Conservation (phyloP, 1,284 basidiomycete genomes). For the Marasmius oreades region DNA sequence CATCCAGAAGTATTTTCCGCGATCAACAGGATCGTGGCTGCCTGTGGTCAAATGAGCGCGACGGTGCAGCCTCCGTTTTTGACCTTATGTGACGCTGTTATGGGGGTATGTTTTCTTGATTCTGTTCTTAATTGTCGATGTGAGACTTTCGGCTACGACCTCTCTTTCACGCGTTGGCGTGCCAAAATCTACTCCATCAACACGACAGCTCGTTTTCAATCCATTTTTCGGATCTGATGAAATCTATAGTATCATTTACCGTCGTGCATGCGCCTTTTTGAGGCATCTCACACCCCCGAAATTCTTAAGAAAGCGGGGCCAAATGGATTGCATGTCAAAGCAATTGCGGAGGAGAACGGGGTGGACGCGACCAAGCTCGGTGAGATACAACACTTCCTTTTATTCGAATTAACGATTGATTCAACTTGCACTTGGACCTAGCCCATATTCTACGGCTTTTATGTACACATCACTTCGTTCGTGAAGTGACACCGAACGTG, state of each 20-base stretch:
- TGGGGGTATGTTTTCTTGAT: slow-evolving; percentile 45
- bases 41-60: slow-evolving; percentile 59
- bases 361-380: slow-evolving; percentile 48
- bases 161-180: neutral
- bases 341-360: slow-evolving; percentile 46
- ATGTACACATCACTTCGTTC: slow-evolving; percentile 67
- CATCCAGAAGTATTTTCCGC: slow-evolving; percentile 57
- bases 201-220: slow-evolving; percentile 8
- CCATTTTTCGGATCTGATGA: neutral
- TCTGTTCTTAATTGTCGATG: neutral
- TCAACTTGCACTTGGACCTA: slow-evolving; percentile 21
- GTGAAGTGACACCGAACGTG: slow-evolving; percentile 60
- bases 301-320: slow-evolving; percentile 59
- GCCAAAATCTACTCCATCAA: too few species aligned
- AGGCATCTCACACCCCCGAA: slow-evolving; percentile 63
- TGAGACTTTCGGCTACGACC: neutral
- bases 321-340: slow-evolving; percentile 52
- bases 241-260: slow-evolving; percentile 60
- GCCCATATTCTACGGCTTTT: slow-evolving; percentile 66
- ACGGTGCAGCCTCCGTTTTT: slow-evolving; percentile 65
- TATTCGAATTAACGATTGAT: neutral
- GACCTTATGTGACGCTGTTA: slow-evolving; percentile 61
- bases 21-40: slow-evolving; percentile 60
- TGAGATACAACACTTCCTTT: slow-evolving; percentile 23
- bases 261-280: slow-evolving; percentile 63